These are phyloP conservation scores for Diaporthe helianthi DNA, from an alignment of 2,329 filamentous ascomycete genomes.

Conservation along the genomic window DNA sequence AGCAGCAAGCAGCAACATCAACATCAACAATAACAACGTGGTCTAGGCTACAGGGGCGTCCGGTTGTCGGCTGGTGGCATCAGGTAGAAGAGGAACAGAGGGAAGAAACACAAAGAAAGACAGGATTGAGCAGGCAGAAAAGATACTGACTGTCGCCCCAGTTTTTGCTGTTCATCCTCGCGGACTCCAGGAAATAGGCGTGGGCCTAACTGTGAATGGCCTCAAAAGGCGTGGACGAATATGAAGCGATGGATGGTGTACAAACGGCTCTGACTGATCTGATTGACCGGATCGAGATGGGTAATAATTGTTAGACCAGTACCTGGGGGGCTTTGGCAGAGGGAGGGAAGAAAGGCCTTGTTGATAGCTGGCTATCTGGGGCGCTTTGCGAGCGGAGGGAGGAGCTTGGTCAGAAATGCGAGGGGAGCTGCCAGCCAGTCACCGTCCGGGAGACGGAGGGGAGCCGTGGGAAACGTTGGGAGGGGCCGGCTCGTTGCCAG, in stretches of 20 bases:
- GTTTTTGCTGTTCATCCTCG: slow-evolving; percentile 35
- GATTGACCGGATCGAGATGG: slow-evolving; percentile 28
- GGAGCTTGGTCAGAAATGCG: slow-evolving; percentile 16
- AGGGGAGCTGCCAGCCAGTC: slow-evolving; percentile 19
- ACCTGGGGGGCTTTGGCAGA: slow-evolving; percentile 24
- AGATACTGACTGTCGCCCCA: slow-evolving; percentile 35
- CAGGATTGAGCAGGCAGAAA: slow-evolving; percentile 26
- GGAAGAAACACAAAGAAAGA: slow-evolving; percentile 7
- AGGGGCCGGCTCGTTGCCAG: background rate
- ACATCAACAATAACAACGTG: background rate
- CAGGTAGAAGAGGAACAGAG: background rate
- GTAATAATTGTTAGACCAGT: slow-evolving; percentile 34
- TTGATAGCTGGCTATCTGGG: slow-evolving; percentile 34
- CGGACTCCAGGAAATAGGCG: slow-evolving; percentile 14
- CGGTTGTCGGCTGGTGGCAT: background rate
- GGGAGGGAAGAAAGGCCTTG: slow-evolving; percentile 20
- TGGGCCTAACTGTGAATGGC: slow-evolving; percentile 29
- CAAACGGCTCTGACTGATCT: slow-evolving; percentile 24
- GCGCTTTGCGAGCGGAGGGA: slow-evolving; percentile 16
- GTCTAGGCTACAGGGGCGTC: background rate
- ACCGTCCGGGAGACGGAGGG: background rate
- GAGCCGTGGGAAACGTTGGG: slow-evolving; percentile 20
- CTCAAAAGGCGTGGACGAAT: slow-evolving; percentile 23
- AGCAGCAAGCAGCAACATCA: too few species aligned
- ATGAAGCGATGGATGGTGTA: slow-evolving; percentile 3